These are phyloP conservation scores for Syzygium aqueum DNA, from an alignment of 345 rosid species.

Conservation along the genomic window DNA sequence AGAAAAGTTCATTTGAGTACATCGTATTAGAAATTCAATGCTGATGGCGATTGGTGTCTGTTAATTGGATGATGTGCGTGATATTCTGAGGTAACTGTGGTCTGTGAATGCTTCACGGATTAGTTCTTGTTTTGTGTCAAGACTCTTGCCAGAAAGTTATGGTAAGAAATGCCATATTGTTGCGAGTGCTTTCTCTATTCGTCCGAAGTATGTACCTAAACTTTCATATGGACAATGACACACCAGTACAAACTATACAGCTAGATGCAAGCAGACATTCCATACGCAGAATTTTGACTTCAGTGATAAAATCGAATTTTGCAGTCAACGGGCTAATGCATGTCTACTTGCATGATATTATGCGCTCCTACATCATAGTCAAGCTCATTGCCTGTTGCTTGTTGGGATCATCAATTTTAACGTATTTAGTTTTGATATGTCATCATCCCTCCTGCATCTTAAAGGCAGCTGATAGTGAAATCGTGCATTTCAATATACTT, in stretches of 20 bases:
- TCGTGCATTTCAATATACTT: neutral
- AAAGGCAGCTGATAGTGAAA: neutral
- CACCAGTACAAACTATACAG: neutral
- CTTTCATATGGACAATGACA: neutral
- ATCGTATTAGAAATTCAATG: neutral
- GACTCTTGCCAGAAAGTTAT: neutral
- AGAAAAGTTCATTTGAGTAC: neutral
- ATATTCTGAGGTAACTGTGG: neutral
- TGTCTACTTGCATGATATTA: neutral
- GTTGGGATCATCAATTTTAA: neutral
- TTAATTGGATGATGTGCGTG: neutral
- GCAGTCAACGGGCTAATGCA: neutral
- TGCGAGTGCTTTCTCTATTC: neutral
- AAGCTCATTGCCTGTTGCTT: neutral
- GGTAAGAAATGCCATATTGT: neutral
- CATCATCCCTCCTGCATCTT: neutral
- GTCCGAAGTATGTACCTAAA: neutral
- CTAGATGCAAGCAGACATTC: neutral
- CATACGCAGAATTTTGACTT: neutral
- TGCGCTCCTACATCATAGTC: neutral
- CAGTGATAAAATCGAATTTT: neutral
- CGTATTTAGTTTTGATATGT: neutral
- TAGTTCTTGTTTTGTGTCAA: neutral
- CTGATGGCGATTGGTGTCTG: neutral
- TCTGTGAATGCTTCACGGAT: neutral